These are phyloP conservation scores for Sphaerulina populicola DNA, from an alignment of 2,329 filamentous ascomycete genomes.

Conservation along the genomic window DNA sequence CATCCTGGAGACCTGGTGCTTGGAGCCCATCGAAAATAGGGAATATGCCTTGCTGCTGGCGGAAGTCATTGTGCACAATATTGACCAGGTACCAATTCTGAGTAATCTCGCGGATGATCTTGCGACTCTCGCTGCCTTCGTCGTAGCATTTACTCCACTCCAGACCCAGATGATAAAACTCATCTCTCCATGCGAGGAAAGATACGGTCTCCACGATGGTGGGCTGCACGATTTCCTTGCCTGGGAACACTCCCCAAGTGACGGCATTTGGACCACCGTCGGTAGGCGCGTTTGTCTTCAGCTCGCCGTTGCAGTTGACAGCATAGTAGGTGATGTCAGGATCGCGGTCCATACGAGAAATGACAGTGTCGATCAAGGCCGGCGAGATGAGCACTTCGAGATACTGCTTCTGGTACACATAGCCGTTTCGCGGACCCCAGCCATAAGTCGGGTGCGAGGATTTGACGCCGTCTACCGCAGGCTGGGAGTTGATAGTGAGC, in stretches of 20 bases:
- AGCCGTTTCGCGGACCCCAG: constrained; percentile 91
- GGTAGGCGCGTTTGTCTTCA: constrained; percentile 74
- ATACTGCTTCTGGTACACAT: constrained; percentile 97
- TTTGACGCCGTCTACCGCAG: constrained; percentile 82
- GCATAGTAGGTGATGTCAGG: constrained; percentile 88
- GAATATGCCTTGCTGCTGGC: constrained; percentile 72
- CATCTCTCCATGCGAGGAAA: constrained; percentile 97
- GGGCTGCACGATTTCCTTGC: constrained; percentile 98
- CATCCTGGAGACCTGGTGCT: constrained; percentile 54
- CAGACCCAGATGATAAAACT: constrained; percentile 83
- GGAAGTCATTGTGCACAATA: constrained; percentile 98
- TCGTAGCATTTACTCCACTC: constrained; percentile 94
- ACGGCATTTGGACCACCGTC: constrained; percentile 87
- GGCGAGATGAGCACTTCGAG: constrained; percentile 83
- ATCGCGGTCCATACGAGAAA: constrained; percentile 67
- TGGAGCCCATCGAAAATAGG: constrained; percentile 71
- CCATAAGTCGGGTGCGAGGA: constrained; percentile 80
- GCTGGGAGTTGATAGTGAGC: constrained; percentile 95
- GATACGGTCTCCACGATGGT: constrained; percentile 98
- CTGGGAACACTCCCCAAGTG: constrained; percentile 97
- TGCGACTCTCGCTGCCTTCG: constrained; percentile 63
- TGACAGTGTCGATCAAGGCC: constrained; percentile 65
- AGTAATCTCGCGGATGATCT: constrained; percentile 74
- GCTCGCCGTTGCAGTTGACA: constrained; percentile 71
- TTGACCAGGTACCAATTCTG: constrained; percentile 90